phyloP scores from a whole-genome alignment of 2,329 filamentous ascomycete genomes.

The Anisogramma anomala region DNA sequence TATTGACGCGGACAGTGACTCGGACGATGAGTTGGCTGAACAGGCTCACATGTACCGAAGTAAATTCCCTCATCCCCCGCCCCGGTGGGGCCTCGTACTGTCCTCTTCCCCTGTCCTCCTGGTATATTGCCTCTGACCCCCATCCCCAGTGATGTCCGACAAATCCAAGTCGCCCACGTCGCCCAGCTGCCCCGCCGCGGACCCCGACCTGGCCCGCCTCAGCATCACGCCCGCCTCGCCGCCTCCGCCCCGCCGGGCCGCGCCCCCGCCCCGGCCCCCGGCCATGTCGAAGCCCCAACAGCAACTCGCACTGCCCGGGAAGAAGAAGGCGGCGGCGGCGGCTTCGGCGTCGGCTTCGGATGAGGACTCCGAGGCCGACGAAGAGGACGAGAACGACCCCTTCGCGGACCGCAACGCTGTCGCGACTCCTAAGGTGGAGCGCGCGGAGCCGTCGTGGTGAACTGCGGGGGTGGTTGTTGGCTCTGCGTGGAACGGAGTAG shows the following conservation, averaged over 20 bases:
- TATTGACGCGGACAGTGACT: conserved; percentile 64
- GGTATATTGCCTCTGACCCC: too few species aligned
- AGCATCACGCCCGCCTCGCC: conserved; percentile 27
- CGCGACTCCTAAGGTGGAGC: conserved; percentile 28
- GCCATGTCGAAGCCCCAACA: conserved; percentile 38
- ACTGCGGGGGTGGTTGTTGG: background rate
- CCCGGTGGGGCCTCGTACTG: too few species aligned
- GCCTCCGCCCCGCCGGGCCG: conserved; percentile 27
- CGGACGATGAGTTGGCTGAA: conserved; percentile 55
- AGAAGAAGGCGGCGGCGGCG: conserved; percentile 13
- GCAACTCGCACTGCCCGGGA: conserved; percentile 32
- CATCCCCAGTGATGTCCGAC: conserved; percentile 36
- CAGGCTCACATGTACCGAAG: conserved; percentile 54
- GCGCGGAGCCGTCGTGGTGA: conserved; percentile 26
- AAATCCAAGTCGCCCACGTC: conserved; percentile 38
- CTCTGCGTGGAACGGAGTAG: too few species aligned
- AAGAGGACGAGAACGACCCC: conserved; percentile 66
- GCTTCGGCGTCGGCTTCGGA: conserved; percentile 41
- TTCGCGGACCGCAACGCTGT: conserved; percentile 76
- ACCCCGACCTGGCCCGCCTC: conserved; percentile 34
- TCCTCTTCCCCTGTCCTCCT: background rate
- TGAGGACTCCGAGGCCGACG: conserved; percentile 32
- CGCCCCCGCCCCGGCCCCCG: conserved; percentile 36
- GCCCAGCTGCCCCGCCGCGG: conserved; percentile 29
- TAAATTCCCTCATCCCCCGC: conserved; percentile 30